Evolutionary conservation across 2,329 filamentous ascomycete species (phyloP).

Genomic region (Nemania sp.): DNA sequence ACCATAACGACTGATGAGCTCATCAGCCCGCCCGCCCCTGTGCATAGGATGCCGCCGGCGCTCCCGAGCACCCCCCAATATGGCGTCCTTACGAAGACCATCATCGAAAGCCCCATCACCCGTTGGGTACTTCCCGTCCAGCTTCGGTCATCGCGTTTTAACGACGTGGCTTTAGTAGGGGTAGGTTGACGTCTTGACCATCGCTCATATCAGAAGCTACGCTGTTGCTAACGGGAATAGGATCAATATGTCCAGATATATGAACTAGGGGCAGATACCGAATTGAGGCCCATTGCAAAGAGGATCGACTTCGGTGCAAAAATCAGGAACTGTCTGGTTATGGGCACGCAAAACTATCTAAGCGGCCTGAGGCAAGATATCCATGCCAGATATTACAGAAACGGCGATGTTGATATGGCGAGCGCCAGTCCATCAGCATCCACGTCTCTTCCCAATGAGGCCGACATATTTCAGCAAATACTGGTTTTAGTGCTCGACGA

Average conservation of each 20-base stretch:
- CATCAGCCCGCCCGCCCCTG: constrained; percentile 42
- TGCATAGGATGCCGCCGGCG: constrained; percentile 34
- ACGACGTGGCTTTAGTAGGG: constrained; percentile 87
- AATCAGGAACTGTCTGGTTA: constrained; percentile 78
- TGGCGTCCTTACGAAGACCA: constrained; percentile 78
- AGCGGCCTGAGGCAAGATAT: constrained; percentile 36
- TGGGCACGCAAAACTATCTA: constrained; percentile 60
- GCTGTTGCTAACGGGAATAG: constrained; percentile 44
- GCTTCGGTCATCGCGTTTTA: constrained; percentile 68
- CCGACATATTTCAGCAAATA: constrained; percentile 69
- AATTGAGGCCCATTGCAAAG: constrained; percentile 74
- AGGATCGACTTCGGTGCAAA: constrained; percentile 78
- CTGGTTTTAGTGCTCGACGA: constrained; percentile 77
- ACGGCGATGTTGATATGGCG: constrained; percentile 45
- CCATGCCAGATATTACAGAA: constrained; percentile 32
- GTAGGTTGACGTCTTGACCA: constrained; percentile 53
- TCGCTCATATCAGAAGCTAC: background rate
- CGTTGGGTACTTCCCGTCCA: constrained; percentile 81
- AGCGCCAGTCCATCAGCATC: constrained; percentile 33
- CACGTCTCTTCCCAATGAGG: constrained; percentile 19
- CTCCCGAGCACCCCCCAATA: constrained; percentile 55
- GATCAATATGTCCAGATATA: constrained; percentile 81
- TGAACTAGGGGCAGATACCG: constrained; percentile 70
- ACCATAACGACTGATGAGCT: constrained; percentile 49
- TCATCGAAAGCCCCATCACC: constrained; percentile 75